Evolutionary conservation across 768 basidiomycete species (phyloP).

Genomic region (Russula sp.): DNA sequence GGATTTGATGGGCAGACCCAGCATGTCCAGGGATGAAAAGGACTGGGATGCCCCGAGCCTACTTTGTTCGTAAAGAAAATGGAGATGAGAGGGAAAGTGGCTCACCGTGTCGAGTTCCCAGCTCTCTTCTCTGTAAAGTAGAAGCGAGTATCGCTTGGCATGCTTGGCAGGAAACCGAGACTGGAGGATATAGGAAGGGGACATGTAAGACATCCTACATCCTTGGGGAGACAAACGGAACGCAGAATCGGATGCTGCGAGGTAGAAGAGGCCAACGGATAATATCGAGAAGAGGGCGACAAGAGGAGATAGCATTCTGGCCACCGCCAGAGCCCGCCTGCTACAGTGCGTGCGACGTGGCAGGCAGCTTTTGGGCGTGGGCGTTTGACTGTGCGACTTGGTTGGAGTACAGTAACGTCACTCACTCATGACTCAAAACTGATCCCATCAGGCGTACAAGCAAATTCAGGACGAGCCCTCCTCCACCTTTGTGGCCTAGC

Average conservation of each 20-base stretch:
- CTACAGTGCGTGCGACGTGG: neutral
- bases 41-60: constrained; percentile 63
- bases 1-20: constrained; percentile 87
- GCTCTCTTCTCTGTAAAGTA: constrained; percentile 82
- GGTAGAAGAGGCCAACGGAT: constrained; percentile 7
- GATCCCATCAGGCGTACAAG: no score
- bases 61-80: constrained; percentile 9
- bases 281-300: constrained; percentile 7
- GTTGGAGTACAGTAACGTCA: no score
- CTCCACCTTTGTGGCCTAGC: no score
- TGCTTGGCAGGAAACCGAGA: constrained; percentile 62
- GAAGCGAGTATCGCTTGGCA: constrained; percentile 73
- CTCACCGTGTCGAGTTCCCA: constrained; percentile 66
- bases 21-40: constrained; percentile 97
- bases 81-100: constrained; percentile 2
- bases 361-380: neutral
- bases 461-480: no score
- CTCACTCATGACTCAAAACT: no score
- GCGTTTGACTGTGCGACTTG: no score
- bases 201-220: constrained; percentile 97
- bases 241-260: constrained; percentile 12
- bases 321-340: neutral
- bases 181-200: constrained; percentile 78
- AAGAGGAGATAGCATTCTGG: neutral
- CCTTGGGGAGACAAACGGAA: constrained; percentile 69